Evolutionary conservation across 768 basidiomycete species (phyloP).

Genomic region (Tephrocybe sp.): DNA sequence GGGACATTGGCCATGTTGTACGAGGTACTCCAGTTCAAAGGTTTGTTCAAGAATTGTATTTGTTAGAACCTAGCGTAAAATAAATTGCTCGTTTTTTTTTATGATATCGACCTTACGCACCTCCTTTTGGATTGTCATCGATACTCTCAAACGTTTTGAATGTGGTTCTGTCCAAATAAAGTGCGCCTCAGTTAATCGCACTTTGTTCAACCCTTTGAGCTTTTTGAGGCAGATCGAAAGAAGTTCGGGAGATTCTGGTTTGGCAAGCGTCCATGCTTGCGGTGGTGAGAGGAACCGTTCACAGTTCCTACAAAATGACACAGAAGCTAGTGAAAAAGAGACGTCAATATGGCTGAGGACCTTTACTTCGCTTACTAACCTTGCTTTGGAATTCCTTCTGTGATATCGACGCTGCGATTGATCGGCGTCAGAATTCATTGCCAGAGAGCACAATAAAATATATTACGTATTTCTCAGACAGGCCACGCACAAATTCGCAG

Average conservation of each 20-base stretch:
- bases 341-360: neutral
- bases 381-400: constrained; percentile 97
- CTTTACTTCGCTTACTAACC: constrained; percentile 38
- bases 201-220: constrained; percentile 91
- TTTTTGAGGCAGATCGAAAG: constrained; percentile 94
- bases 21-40: constrained; percentile 94
- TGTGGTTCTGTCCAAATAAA: constrained; percentile 99
- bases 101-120: constrained; percentile 38
- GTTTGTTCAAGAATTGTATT: constrained; percentile 96
- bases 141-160: constrained; percentile 88
- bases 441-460: neutral
- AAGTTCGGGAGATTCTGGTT: constrained; percentile 90
- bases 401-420: constrained; percentile 81
- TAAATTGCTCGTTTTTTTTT: neutral
- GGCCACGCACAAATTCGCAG: constrained; percentile 87
- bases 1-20: constrained; percentile 93
- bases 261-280: constrained; percentile 78
- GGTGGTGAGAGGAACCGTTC: constrained; percentile 95
- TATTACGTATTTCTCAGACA: constrained; percentile 86
- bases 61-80: constrained; percentile 69
- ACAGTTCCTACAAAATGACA: constrained; percentile 94
- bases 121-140: constrained; percentile 98
- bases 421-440: constrained; percentile 4
- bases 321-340: constrained; percentile 58
- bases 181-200: constrained; percentile 95